Conservation (phyloP, 1,139 yeast genomes). For the Diutina siamensis region DNA sequence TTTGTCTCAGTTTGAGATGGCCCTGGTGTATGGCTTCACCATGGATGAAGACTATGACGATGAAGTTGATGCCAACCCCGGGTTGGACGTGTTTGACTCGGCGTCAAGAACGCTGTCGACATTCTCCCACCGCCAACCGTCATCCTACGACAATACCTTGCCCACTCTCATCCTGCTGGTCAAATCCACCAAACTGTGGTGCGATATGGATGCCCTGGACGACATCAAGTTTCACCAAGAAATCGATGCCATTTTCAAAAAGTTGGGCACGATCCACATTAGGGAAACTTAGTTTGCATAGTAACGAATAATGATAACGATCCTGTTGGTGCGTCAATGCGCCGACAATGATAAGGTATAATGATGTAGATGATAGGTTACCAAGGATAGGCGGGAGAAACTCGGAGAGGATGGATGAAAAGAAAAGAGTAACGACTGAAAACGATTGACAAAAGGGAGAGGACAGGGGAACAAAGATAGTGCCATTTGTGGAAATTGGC, state of each 20-base stretch:
- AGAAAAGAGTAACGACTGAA: no score
- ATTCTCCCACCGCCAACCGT: neutral
- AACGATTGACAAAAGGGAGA: no score
- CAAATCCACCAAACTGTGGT: constrained; percentile 19
- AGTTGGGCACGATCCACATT: neutral
- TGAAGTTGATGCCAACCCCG: constrained; percentile 3
- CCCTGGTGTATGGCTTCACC: constrained; percentile 24
- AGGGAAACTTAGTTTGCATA: neutral
- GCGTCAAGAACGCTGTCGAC: constrained; percentile 3
- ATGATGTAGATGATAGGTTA: no score
- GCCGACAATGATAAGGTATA: no score
- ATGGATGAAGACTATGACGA: constrained; percentile 5
- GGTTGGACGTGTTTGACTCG: constrained; percentile 1
- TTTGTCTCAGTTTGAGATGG: constrained; percentile 18
- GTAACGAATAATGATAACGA: neutral
- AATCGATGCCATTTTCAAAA: constrained; percentile 4
- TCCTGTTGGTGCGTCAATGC: neutral
- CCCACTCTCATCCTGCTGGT: constrained; percentile 9
- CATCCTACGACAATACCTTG: constrained; percentile 1
- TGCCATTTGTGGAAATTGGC: no score
- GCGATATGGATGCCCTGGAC: constrained; percentile 22
- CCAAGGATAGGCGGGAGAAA: no score
- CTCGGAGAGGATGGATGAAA: no score
- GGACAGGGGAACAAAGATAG: no score
- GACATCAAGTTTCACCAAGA: constrained; percentile 9